Base-by-base conservation (phyloP, 2,329 filamentous ascomycete genomes). In the Fusarium sp. region DNA sequence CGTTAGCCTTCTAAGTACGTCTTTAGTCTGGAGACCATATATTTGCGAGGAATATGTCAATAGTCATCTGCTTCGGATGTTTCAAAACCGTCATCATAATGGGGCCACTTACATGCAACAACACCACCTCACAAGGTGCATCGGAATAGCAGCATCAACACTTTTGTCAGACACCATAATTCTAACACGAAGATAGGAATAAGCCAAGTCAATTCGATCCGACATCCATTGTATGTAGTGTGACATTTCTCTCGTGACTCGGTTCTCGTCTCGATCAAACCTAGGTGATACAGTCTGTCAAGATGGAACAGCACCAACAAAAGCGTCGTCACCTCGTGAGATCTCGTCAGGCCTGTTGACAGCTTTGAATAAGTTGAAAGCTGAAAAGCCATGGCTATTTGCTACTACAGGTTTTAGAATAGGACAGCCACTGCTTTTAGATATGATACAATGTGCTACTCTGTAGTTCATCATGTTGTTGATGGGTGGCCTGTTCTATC, bases 401-500 rank as follows among this genome's bases (percentile, higher is more conserved):
- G n/a, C 6, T 32, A 10, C 30, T 14, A 30, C 35, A 4, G 11
- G 13, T 5, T 32, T n/a, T 37, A 39, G 56, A 22, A 41, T 22
- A 13, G 32, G 23, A 30, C 47, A 47, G 41, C 25, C 11, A 46
- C 23, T 53, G 35, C 61, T 69, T 69, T 56, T 62, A 47, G 61
- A 68, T 62, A 68, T 60, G 65, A 66, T 58, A 23, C 30, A 33
- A 33, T 15, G 10, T 15, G 27, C 6, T 13, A 30, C 27, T 30
- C 10, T 30, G 27, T 13, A 30, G 10, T 30, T 30, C 27, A 30
- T 13, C 27, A 30, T 30, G 27, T 30, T 30, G 27, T 30, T 30
- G 27, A 13, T 13, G 10, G 4, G 11, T 30, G 27, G 27, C 27
- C 27, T 30, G 27, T 30, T 30, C 9, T 30, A 30, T 30, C 27